phyloP scores from a whole-genome alignment of 208 protist species.

The Trypanosoma melophagium region DNA sequence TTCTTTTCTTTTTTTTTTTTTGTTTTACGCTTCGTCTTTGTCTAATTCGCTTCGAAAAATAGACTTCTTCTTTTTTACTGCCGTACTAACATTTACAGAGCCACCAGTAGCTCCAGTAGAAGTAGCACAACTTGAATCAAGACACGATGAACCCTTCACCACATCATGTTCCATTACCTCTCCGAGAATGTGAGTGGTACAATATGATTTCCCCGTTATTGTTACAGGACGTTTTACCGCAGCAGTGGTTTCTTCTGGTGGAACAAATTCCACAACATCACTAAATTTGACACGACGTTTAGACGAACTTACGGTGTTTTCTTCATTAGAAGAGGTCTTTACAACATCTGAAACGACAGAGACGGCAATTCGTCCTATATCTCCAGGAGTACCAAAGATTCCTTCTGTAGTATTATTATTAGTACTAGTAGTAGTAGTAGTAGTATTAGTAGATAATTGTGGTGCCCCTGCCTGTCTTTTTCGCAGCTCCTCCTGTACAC shows the following conservation, averaged over 20 bases:
- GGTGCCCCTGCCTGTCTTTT: background rate
- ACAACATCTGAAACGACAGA: background rate
- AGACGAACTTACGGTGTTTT: background rate
- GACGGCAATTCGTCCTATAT: conserved; percentile 30
- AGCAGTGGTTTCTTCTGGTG: background rate
- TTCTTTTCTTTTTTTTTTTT: background rate
- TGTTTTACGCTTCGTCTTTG: background rate
- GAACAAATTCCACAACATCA: conserved; percentile 31
- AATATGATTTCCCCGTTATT: background rate
- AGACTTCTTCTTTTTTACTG: conserved; percentile 45
- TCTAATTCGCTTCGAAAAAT: conserved; percentile 43
- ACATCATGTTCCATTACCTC: conserved; percentile 56
- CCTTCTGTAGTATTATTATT: background rate
- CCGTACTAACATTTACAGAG: too few species aligned
- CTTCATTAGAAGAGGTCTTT: background rate
- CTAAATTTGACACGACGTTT: conserved; percentile 40
- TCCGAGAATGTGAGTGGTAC: conserved; percentile 26
- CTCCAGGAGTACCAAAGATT: conserved; percentile 33
- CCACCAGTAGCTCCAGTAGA: background rate
- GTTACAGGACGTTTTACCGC: too few species aligned
- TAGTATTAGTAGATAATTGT: background rate
- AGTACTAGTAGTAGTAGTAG: background rate
- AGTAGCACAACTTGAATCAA: background rate
- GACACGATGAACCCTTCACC: background rate
- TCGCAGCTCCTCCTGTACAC: conserved; percentile 47